A percentile compares a stretch with the other conserved stretches of the same genome.
These are phyloP conservation scores for Stylonectria norvegica DNA, from an alignment of 2,329 filamentous ascomycete species.

Conservation along the genomic window DNA sequence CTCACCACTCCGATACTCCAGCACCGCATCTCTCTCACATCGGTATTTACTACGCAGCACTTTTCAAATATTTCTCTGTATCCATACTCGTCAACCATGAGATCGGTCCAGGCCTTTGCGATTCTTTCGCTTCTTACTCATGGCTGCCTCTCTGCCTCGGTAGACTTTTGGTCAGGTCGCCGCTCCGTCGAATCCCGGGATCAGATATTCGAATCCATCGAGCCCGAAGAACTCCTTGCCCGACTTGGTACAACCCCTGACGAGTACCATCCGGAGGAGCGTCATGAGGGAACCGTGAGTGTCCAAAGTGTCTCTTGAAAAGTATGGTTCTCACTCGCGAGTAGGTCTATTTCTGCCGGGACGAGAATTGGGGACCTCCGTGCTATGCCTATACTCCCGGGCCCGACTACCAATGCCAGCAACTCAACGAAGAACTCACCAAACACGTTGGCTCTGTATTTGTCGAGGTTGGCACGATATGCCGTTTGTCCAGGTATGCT, in stretches of 20 bases:
- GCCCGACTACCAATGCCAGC: slow-evolving; percentile 24
- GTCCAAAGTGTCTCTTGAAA: too few relatives aligned
- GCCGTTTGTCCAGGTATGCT: slow-evolving; percentile 22
- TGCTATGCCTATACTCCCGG: slow-evolving; percentile 22
- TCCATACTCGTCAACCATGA: slow-evolving; percentile 15
- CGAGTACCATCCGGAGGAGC: slow-evolving; percentile 13
- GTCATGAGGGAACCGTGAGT: slow-evolving; percentile 19
- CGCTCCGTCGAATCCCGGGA: slow-evolving; percentile 8
- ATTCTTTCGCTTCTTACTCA: slow-evolving; percentile 12
- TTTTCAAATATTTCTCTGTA: background rate
- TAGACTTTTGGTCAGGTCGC: slow-evolving; percentile 22
- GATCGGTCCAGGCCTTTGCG: slow-evolving; percentile 8
- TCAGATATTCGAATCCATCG: slow-evolving; percentile 15
- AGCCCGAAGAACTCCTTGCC: slow-evolving; percentile 19
- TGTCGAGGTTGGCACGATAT: slow-evolving; percentile 22
- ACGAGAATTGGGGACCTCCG: slow-evolving; percentile 24
- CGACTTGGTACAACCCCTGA: slow-evolving; percentile 18
- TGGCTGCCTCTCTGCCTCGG: slow-evolving; percentile 16
- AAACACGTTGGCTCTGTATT: slow-evolving; percentile 25
- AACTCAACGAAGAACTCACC: slow-evolving; percentile 16
- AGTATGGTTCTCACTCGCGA: slow-evolving; percentile 11
- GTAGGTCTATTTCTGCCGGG: slow-evolving; percentile 27
- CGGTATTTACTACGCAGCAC: too few relatives aligned
- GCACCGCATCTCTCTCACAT: background rate
- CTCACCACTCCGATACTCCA: background rate